Percentiles rank a stretch among this genome's conserved stretches.
phyloP scores from a whole-genome alignment of 371 early-diverging fungal genomes.

The Mucor indicus region DNA sequence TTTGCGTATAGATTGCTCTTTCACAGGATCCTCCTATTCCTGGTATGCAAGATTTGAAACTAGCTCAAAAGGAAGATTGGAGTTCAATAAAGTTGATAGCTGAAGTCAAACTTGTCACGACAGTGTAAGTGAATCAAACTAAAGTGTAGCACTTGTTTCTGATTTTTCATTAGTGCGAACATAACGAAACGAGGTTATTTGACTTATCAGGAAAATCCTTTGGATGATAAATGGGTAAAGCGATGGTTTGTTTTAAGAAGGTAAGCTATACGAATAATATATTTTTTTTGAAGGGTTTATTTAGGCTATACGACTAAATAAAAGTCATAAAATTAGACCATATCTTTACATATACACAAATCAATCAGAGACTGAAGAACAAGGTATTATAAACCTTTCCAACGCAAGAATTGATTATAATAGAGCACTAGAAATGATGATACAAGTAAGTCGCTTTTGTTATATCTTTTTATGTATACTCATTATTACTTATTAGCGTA shows the following conservation, averaged over 20 bases:
- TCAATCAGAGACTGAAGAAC: conserved; percentile 60
- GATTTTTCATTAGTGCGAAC: conserved; percentile 41
- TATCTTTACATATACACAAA: conserved; percentile 74
- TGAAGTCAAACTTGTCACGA: conserved; percentile 53
- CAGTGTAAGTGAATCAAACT: conserved; percentile 40
- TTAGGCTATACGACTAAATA: background rate
- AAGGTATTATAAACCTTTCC: conserved; percentile 69
- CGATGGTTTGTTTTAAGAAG: conserved; percentile 83
- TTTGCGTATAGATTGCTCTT: conserved; percentile 39
- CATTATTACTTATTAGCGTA: conserved; percentile 48
- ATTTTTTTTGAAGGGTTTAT: background rate
- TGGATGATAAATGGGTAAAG: conserved; percentile 69
- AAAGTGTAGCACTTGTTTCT: background rate
- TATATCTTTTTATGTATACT: background rate
- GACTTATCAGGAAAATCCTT: conserved; percentile 57
- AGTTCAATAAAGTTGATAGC: conserved; percentile 44
- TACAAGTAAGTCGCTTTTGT: conserved; percentile 20
- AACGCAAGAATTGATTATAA: conserved; percentile 68
- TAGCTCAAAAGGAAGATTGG: conserved; percentile 17
- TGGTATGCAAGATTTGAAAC: conserved; percentile 39
- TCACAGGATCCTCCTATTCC: conserved; percentile 48
- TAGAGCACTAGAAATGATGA: conserved; percentile 47
- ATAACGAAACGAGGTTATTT: conserved; percentile 60
- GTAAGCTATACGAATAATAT: conserved; percentile 19
- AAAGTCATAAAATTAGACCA: conserved; percentile 43